Evolutionary conservation across 345 rosid species (phyloP).

Genomic region (Aurinia saxatilis): DNA sequence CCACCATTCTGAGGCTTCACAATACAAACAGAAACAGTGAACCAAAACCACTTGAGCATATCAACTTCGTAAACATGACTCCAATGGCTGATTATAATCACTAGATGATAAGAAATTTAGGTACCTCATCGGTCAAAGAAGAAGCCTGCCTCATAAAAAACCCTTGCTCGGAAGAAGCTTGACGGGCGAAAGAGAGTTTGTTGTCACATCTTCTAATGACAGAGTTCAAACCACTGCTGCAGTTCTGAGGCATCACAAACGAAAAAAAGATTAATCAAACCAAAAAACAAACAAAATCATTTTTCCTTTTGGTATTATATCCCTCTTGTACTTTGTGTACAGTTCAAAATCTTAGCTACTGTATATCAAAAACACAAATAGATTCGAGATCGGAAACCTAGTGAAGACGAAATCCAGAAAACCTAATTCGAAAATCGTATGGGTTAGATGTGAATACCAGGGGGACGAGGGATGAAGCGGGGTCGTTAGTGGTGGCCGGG

Average conservation of each 20-base stretch:
- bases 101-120: not conserved
- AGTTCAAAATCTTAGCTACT: too few species aligned
- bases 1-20: slow-evolving; percentile 26
- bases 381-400: not conserved
- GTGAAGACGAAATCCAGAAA: not conserved
- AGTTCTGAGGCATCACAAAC: slow-evolving; percentile 41
- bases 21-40: not conserved
- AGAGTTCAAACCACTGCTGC: slow-evolving; percentile 61
- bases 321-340: too few species aligned
- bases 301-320: too few species aligned
- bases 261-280: not conserved
- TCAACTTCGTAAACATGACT: not conserved
- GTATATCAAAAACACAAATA: too few species aligned
- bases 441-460: slow-evolving; percentile 34
- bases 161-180: slow-evolving; percentile 52
- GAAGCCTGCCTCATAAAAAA: slow-evolving; percentile 70
- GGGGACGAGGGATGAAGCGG: slow-evolving; percentile 45
- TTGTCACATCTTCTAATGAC: slow-evolving; percentile 48
- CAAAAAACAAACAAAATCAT: too few species aligned
- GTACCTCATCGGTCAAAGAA: slow-evolving; percentile 38
- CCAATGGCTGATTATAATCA: not conserved
- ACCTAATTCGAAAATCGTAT: not conserved
- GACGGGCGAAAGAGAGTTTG: slow-evolving; percentile 55
- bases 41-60: not conserved
- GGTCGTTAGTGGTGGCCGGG: slow-evolving; percentile 28